Evolutionary conservation across 352 stramenopile species (phyloP).

Genomic region (Thalassiosira hispida): DNA sequence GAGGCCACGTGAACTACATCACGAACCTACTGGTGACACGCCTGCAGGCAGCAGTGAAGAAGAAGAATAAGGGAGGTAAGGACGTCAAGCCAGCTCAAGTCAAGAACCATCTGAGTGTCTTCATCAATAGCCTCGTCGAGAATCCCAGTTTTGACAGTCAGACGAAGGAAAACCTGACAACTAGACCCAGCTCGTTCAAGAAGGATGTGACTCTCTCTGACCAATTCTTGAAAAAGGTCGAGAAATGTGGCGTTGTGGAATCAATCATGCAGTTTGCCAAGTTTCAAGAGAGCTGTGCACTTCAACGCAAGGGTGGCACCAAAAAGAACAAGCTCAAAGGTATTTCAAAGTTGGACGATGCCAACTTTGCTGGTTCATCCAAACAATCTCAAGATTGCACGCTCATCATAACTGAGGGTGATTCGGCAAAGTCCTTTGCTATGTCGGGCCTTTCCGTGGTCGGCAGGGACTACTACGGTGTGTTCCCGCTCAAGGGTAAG

Average conservation of each 20-base stretch:
- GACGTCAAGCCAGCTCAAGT: conserved; percentile 93
- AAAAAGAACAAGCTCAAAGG: conserved; percentile 89
- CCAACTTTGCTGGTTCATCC: conserved; percentile 93
- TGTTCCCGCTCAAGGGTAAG: conserved; percentile 98
- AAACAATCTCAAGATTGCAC: conserved; percentile 91
- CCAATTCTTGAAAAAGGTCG: conserved; percentile 93
- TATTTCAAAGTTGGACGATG: conserved; percentile 99
- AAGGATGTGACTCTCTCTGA: conserved; percentile 92
- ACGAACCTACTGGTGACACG: conserved; percentile 89
- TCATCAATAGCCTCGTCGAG: conserved; percentile 98
- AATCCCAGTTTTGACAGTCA: conserved; percentile 99
- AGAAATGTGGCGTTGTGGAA: conserved; percentile 95
- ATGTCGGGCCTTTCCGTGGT: conserved; percentile 98
- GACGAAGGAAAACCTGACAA: conserved; percentile 99
- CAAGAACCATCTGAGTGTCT: conserved; percentile 97
- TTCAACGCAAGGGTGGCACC: conserved; percentile 90
- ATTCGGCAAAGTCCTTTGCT: conserved; percentile 98
- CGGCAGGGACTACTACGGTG: conserved; percentile 97
- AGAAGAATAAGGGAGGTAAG: conserved; percentile 94
- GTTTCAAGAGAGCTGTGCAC: conserved; percentile 92
- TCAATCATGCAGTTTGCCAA: conserved; percentile 91
- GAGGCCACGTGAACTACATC: conserved; percentile 95
- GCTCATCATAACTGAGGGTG: conserved; percentile 99
- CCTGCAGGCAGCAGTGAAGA: conserved; percentile 84
- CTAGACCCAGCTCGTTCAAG: conserved; percentile 87